Percentiles rank a stretch among this genome's conserved stretches.
These are phyloP conservation scores for Hirsutella thompsonii DNA, from an alignment of 2,329 filamentous ascomycete species.

Conservation along the genomic window DNA sequence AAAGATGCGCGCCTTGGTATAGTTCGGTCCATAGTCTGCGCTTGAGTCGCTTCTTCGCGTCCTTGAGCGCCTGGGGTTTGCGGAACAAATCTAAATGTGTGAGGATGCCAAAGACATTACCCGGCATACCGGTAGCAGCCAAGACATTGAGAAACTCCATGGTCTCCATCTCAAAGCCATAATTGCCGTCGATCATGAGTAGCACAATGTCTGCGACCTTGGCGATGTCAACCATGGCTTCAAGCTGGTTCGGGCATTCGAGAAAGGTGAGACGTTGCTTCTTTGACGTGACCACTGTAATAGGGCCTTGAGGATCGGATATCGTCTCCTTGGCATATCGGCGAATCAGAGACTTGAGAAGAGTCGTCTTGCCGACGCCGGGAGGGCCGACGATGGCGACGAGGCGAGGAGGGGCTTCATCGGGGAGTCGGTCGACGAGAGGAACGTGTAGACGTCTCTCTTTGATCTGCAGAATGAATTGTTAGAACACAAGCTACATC, in stretches of 20 bases:
- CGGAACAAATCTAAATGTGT: constrained; percentile 93
- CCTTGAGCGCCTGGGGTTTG: constrained; percentile 82
- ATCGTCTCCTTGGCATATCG: constrained; percentile 94
- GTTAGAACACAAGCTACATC: neutral
- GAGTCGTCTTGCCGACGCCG: constrained; percentile 88
- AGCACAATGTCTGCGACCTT: constrained; percentile 97
- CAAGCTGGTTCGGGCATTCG: constrained; percentile 93
- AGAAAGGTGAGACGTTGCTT: constrained; percentile 88
- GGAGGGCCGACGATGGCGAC: constrained; percentile 92
- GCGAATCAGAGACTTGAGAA: constrained; percentile 87
- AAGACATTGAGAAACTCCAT: constrained; percentile 98
- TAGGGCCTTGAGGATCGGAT: constrained; percentile 75
- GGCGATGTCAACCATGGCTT: constrained; percentile 91
- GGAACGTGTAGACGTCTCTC: constrained; percentile 95
- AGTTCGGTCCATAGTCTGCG: constrained; percentile 93
- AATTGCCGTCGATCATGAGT: constrained; percentile 97
- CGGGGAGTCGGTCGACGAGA: constrained; percentile 86
- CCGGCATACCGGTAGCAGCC: constrained; percentile 91
- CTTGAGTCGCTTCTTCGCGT: constrained; percentile 93
- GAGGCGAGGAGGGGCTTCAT: constrained; percentile 86
- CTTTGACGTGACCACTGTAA: constrained; percentile 95
- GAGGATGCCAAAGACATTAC: constrained; percentile 93
- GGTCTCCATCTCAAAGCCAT: constrained; percentile 98
- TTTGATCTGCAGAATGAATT: constrained; percentile 50
- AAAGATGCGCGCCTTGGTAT: constrained; percentile 92